A percentile compares a stretch with the other conserved stretches of the same genome.
phyloP scores from a whole-genome alignment of 2,329 filamentous ascomycete genomes.

The Fusarium secorum region DNA sequence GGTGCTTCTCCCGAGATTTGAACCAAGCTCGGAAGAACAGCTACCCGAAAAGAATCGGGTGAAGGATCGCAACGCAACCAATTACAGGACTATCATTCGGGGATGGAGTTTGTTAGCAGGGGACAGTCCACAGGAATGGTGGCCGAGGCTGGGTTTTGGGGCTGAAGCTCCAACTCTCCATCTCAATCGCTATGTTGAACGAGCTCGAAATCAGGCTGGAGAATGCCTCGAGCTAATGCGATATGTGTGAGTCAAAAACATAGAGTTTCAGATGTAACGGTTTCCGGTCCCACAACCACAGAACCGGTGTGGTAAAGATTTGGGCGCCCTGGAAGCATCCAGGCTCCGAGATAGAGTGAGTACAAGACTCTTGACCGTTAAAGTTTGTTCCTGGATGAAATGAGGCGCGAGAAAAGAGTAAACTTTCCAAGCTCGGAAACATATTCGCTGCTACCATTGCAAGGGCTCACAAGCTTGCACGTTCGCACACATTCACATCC shows the following conservation, averaged over 20 bases:
- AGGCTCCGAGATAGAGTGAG: constrained; percentile 13
- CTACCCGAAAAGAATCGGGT: constrained; percentile 10
- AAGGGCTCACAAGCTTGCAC: constrained; percentile 12
- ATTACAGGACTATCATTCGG: neutral
- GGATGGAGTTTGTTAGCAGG: neutral
- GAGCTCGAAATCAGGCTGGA: neutral
- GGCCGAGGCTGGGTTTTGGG: constrained; percentile 23
- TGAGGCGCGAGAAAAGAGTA: constrained; percentile 25
- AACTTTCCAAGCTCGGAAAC: constrained; percentile 26
- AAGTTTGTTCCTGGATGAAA: constrained; percentile 22
- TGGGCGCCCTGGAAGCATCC: constrained; percentile 10
- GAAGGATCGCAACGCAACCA: constrained; percentile 2
- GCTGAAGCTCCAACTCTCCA: constrained; percentile 15
- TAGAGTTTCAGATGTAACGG: constrained; percentile 27
- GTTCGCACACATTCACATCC: constrained; percentile 1
- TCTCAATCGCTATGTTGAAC: neutral
- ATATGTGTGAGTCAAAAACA: constrained; percentile 35
- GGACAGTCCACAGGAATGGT: neutral
- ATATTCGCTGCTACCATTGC: constrained; percentile 8
- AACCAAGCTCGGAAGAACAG: constrained; percentile 17
- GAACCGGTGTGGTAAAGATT: constrained; percentile 21
- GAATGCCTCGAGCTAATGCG: constrained; percentile 23
- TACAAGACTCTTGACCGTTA: constrained; percentile 24
- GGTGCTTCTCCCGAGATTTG: constrained; percentile 8
- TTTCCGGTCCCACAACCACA: constrained; percentile 35